Evolutionary conservation across 768 basidiomycete species (phyloP).

Genomic region (Cyclocybe cylindracea): DNA sequence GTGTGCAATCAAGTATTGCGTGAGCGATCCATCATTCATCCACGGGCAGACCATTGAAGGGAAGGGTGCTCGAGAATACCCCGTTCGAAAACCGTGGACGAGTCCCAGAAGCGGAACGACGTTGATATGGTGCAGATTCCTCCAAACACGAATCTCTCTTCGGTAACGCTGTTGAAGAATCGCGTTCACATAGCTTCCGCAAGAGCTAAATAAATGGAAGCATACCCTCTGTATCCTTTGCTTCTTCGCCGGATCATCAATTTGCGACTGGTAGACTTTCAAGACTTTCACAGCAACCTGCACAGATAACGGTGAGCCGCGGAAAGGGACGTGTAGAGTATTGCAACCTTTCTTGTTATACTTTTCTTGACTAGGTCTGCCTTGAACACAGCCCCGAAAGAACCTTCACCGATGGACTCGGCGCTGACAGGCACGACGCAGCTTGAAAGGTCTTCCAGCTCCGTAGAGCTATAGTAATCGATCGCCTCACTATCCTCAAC

Average conservation of each 20-base stretch:
- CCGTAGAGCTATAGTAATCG: too few relatives aligned
- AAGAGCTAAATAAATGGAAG: not conserved
- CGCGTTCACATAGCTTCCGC: not conserved
- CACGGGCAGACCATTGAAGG: constrained; percentile 2
- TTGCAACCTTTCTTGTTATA: too few relatives aligned
- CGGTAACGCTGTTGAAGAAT: not conserved
- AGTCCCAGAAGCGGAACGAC: constrained; percentile 1
- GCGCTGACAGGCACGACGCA: too few relatives aligned
- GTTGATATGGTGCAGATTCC: not conserved
- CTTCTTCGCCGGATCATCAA: not conserved
- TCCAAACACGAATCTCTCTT: not conserved
- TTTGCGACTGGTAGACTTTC: not conserved
- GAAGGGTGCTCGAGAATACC: not conserved
- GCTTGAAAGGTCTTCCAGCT: too few relatives aligned
- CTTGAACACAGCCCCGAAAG: too few relatives aligned
- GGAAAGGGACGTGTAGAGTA: too few relatives aligned
- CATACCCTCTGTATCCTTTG: not conserved
- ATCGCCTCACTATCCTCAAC: too few relatives aligned
- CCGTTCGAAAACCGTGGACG: not conserved
- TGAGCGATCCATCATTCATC: not conserved
- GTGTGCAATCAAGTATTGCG: not conserved
- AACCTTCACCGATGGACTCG: too few relatives aligned
- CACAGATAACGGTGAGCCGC: too few relatives aligned
- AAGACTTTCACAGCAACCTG: constrained; percentile 1
- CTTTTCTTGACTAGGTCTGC: too few relatives aligned